These are phyloP conservation scores for Coleophoma cylindrospora DNA, from an alignment of 2,329 filamentous ascomycete genomes.

Conservation along the genomic window DNA sequence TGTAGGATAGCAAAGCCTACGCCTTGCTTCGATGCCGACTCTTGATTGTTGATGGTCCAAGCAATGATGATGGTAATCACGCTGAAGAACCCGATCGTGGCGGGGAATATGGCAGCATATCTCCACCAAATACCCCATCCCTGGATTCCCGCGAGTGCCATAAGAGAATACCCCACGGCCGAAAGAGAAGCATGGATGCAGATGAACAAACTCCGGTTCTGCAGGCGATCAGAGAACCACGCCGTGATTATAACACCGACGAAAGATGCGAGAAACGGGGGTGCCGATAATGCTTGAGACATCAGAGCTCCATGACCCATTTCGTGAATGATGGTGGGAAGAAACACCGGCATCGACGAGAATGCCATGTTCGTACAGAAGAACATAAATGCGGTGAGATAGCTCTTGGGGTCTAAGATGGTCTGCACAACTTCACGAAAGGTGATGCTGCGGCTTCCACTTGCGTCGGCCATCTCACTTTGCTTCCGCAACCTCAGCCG, in stretches of 20 bases:
- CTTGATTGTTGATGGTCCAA: conserved; percentile 86
- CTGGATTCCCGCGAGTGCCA: conserved; percentile 52
- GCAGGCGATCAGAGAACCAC: conserved; percentile 62
- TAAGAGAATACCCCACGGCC: conserved; percentile 50
- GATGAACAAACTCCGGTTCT: conserved; percentile 60
- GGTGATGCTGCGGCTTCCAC: conserved; percentile 35
- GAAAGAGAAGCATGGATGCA: conserved; percentile 66
- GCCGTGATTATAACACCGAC: conserved; percentile 66
- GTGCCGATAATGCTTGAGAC: conserved; percentile 74
- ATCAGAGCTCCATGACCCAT: conserved; percentile 67
- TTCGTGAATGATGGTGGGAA: conserved; percentile 72
- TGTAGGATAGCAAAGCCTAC: conserved; percentile 78
- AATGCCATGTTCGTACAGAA: conserved; percentile 87
- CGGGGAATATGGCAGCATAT: conserved; percentile 75
- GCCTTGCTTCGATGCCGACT: conserved; percentile 62
- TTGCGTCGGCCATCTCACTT: conserved; percentile 8
- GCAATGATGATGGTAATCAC: conserved; percentile 81
- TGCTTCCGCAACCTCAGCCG: conserved; percentile 53
- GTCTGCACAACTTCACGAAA: conserved; percentile 52
- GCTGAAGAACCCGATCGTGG: conserved; percentile 75
- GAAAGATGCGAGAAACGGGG: conserved; percentile 77
- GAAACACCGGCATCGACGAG: conserved; percentile 79
- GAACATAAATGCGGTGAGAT: conserved; percentile 77
- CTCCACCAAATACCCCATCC: conserved; percentile 43
- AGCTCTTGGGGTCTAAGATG: conserved; percentile 62